phyloP scores from a whole-genome alignment of 495 filamentous ascomycete genomes.

The Aspergillus kassunensis region DNA sequence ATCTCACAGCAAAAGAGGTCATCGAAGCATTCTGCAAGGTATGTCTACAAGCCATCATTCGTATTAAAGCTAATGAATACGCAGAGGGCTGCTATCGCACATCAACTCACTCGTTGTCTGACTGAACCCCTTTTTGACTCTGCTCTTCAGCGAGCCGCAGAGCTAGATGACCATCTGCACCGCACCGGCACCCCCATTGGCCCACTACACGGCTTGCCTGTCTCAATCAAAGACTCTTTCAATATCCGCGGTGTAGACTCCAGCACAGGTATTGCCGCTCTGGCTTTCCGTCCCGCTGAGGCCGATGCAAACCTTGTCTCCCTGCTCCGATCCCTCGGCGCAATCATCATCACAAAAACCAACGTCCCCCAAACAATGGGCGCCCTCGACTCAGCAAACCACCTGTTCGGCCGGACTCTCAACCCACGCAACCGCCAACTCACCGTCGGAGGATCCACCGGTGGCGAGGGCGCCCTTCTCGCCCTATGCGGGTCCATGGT shows the following conservation, averaged over 20 bases:
- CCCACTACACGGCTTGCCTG: slow-evolving; percentile 64
- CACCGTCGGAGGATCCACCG: slow-evolving; percentile 59
- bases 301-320: slow-evolving; percentile 40
- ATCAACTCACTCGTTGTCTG: slow-evolving; percentile 61
- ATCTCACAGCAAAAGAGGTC: slow-evolving; percentile 52
- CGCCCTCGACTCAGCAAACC: slow-evolving; percentile 36
- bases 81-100: slow-evolving; percentile 54
- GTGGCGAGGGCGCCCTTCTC: slow-evolving; percentile 64
- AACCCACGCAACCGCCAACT: slow-evolving; percentile 58
- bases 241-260: slow-evolving; percentile 55
- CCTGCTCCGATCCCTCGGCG: slow-evolving; percentile 40
- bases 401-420: slow-evolving; percentile 55
- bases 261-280: slow-evolving; percentile 54
- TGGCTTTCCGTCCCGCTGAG: slow-evolving; percentile 47
- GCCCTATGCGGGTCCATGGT: slow-evolving; percentile 58
- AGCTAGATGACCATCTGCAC: slow-evolving; percentile 53
- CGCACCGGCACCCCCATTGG: slow-evolving; percentile 49
- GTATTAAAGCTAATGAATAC: neutral
- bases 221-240: slow-evolving; percentile 66
- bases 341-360: slow-evolving; percentile 65
- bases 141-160: slow-evolving; percentile 54
- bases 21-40: slow-evolving; percentile 60
- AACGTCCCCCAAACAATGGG: slow-evolving; percentile 55
- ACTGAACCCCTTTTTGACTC: slow-evolving; percentile 63
- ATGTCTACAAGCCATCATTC: neutral